Evolutionary conservation across 2,329 filamentous ascomycete genomes (phyloP), one percentile per base, ranked within the genome.

Genomic region (Curvularia spicifera): DNA sequence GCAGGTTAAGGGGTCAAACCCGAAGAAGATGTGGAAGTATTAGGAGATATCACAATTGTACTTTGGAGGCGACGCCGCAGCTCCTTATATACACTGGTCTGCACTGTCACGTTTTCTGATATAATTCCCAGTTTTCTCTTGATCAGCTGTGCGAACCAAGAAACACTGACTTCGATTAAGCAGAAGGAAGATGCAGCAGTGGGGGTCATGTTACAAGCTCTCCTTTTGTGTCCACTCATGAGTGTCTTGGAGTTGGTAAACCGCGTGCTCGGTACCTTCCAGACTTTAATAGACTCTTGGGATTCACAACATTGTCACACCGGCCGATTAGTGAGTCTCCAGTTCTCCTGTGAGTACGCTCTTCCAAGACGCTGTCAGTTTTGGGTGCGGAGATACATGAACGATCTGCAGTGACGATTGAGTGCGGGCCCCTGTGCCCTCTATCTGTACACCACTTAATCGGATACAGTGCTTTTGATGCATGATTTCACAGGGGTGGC

Each of bases 81-180:
- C 43, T 40, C 49, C 66, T 63, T 67, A 66, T 67, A 60, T 39
- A 20, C 42, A 35, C 40, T 20, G 39, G 20, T 50, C 15, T 24
- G 37, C 40, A 51, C 26, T 33, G 26, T 33, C 44, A 40, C 47
- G 24, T 24, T 51, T 22, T 9, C 37, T 24, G 39, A 42, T 42
- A 10, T 12, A 20, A 13, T 47, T 12, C 12, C 18, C 5, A 13
- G 18, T 3, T 18, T 33, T 22, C 44, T 8, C 29, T 24, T 33
- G 10, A 20, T 31, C 31, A 10, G 29, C 18, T 15, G 18, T 8
- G 44, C 22, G n/a, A 47, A 33, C 18, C n/a, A 47, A 33, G 44
- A 47, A 33, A 47, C 18, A 7, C 5, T 12, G 2, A 13, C n/a
- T 24, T 22, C n/a, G 2, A 22, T 22, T 15, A 18, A 47, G 18